These are phyloP conservation scores for Trichocladium uniseriatum DNA, from an alignment of 495 filamentous ascomycete genomes.

Conservation along the genomic window DNA sequence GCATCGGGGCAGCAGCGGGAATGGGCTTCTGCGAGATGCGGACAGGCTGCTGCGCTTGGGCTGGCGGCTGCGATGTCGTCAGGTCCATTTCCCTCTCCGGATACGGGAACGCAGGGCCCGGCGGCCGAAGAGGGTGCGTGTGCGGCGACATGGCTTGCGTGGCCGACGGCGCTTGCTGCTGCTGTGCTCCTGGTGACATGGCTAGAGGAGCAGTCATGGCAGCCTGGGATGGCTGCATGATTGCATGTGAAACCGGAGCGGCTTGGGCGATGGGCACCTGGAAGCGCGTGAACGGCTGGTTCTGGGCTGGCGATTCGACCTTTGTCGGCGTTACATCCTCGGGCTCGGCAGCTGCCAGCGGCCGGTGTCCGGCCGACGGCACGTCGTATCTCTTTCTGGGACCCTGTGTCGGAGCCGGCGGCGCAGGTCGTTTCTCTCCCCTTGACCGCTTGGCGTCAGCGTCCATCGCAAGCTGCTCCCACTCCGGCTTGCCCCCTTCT, in stretches of 20 bases:
- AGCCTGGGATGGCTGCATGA: conserved; percentile 13
- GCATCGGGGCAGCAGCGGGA: conserved; percentile 7
- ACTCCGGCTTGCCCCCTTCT: conserved; percentile 52
- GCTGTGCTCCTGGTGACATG: conserved; percentile 7
- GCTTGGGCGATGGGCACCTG: conserved; percentile 35
- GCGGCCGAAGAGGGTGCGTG: conserved; percentile 30
- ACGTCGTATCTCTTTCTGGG: conserved; percentile 40
- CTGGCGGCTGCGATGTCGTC: conserved; percentile 2
- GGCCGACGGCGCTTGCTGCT: conserved; percentile 6
- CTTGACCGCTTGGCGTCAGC: conserved; percentile 60
- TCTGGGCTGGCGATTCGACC: conserved; percentile 25
- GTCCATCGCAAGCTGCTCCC: conserved; percentile 56
- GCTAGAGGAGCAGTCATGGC: conserved; percentile 12
- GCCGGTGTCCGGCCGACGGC: conserved; percentile 45
- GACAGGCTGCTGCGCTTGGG: conserved; percentile 13
- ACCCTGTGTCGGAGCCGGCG: conserved; percentile 49
- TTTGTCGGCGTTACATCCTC: conserved; percentile 44
- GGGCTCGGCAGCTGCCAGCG: conserved; percentile 47
- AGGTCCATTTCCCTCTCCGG: conserved; percentile 24
- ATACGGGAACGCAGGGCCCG: conserved; percentile 24
- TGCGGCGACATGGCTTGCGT: conserved; percentile 33
- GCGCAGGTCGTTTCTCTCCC: conserved; percentile 65
- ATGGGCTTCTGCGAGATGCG: conserved; percentile 23
- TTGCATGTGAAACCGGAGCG: conserved; percentile 18
- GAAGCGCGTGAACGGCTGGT: conserved; percentile 31